Base-by-base conservation (phyloP, 192 early-diverging fungal genomes). In the Geranomyces variabilis region DNA sequence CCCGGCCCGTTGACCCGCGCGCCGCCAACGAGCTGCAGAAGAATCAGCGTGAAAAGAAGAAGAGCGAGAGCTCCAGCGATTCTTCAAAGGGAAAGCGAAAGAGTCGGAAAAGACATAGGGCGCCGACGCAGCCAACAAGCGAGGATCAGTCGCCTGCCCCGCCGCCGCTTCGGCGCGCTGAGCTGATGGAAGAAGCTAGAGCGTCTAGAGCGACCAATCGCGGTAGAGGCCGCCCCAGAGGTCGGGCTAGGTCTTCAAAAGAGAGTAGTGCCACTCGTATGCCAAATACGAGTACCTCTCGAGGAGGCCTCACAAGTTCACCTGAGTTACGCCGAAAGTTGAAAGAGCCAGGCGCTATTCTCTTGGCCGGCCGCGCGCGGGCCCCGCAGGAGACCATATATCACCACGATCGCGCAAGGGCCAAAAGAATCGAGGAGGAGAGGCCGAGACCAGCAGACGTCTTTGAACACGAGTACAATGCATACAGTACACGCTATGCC, bases 1-100 rank as follows among this genome's bases (percentile, higher is more conserved):
- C 95, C 8, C 83, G 89, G 8, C 77, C 83, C 26, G 72, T 89
- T 15, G 86, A 93, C 67, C 30, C 45, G 6, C 29, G 31, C 58
- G 24, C 31, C 29, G 58, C 26, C n/a, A 60, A 60, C 29, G 21
- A 60, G 29, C 58, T 60, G 31, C 58, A 60, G 17, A 28, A 34
- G 17, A 33, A 26, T 19, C 31, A 31, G 17, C 58, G 58, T 9
- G 58, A 2, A 34, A 19, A 60, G 58, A 33, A 60, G 29, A 53
- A 4, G 24, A 53, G 24, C 24, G 24, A 53, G 51, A 53, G 51
- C 15, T 15, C 51, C 7, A 53, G n/a, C 19, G 24, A 53, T 24
- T n/a, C 19, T 26, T 24, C 51, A 17, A 53, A 24, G 15, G 51
- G 19, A 26, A 53, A 26, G 15, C 19, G 24, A 53, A 53, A 26